phyloP scores from a whole-genome alignment of 73 alveolate genomes.

The Symbiodinium pilosum region DNA sequence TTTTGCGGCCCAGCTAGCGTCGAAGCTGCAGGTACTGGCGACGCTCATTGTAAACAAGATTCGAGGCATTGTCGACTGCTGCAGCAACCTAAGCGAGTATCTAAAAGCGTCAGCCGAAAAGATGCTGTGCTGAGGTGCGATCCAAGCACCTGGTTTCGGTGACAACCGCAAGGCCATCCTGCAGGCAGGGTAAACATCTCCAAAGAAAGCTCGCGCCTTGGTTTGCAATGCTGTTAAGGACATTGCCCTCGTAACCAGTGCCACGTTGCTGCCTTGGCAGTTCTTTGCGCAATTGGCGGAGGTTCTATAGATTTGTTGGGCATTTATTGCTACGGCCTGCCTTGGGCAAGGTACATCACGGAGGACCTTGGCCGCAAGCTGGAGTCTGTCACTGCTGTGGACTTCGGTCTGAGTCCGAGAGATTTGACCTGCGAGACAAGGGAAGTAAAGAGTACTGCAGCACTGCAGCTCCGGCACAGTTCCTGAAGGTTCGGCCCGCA shows the following conservation, averaged over 20 bases:
- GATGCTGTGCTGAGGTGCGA: constrained; percentile 95
- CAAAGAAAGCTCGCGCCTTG: no score
- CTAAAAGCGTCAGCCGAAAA: neutral
- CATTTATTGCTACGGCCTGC: no score
- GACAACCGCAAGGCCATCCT: constrained; percentile 97
- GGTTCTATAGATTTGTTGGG: no score
- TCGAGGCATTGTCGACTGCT: constrained; percentile 98
- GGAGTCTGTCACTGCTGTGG: constrained; percentile 59
- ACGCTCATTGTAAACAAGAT: constrained; percentile 98
- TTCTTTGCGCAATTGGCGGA: no score
- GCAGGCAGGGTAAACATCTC: constrained; percentile 12
- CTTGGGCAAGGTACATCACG: constrained; percentile 87
- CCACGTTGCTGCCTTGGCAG: constrained; percentile 17
- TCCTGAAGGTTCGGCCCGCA: constrained; percentile 69
- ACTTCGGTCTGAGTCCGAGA: constrained; percentile 35
- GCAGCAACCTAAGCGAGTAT: constrained; percentile 1
- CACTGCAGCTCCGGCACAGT: no score
- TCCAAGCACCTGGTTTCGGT: constrained; percentile 99
- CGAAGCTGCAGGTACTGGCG: constrained; percentile 97
- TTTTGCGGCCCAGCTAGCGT: neutral
- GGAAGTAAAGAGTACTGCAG: neutral
- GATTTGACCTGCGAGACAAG: neutral
- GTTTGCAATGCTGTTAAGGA: neutral
- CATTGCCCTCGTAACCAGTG: constrained; percentile 85
- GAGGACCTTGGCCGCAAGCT: constrained; percentile 69